phyloP scores from a whole-genome alignment of 352 stramenopile genomes.

The Pythium volutum region DNA sequence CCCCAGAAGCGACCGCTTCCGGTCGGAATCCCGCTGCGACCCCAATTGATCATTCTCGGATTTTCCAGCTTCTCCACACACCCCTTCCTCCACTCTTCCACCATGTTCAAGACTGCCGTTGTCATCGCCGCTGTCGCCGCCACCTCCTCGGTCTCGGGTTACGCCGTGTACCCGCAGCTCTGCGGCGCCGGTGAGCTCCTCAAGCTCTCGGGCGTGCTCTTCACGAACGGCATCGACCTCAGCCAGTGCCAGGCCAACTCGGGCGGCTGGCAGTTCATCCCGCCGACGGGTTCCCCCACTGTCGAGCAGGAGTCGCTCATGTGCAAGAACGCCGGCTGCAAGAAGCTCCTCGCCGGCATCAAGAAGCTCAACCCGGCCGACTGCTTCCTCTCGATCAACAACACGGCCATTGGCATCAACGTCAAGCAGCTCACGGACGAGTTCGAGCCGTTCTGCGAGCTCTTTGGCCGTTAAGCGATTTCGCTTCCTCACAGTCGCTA shows the following conservation, averaged over 20 bases:
- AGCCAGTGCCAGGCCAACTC: slow-evolving; percentile 20
- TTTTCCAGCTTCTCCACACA: slow-evolving; percentile 21
- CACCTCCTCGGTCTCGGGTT: slow-evolving; percentile 13
- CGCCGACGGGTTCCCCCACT: slow-evolving; percentile 24
- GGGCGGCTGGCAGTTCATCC: slow-evolving; percentile 32
- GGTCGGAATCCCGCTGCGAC: background rate
- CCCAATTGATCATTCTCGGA: slow-evolving; percentile 19
- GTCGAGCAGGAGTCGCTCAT: slow-evolving; percentile 25
- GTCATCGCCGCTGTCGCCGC: slow-evolving; percentile 12
- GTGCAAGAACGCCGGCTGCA: slow-evolving; percentile 28
- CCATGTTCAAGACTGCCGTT: slow-evolving; percentile 22
- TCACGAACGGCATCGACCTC: slow-evolving; percentile 12
- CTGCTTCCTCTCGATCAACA: slow-evolving; percentile 30
- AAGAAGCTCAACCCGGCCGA: slow-evolving; percentile 22
- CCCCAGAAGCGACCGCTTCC: background rate
- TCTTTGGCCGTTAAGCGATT: slow-evolving; percentile 11
- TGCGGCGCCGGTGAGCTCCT: slow-evolving; percentile 6
- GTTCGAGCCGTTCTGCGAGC: slow-evolving; percentile 28
- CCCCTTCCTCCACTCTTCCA: background rate
- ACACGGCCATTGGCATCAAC: slow-evolving; percentile 24
- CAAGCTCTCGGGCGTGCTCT: slow-evolving; percentile 17
- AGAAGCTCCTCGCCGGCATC: slow-evolving; percentile 27
- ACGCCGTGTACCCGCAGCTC: slow-evolving; percentile 13
- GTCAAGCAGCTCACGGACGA: slow-evolving; percentile 32
- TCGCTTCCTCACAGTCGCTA: background rate